phyloP scores from a whole-genome alignment of 2,329 filamentous ascomycete genomes.

The Decorospora gaudefroyi region DNA sequence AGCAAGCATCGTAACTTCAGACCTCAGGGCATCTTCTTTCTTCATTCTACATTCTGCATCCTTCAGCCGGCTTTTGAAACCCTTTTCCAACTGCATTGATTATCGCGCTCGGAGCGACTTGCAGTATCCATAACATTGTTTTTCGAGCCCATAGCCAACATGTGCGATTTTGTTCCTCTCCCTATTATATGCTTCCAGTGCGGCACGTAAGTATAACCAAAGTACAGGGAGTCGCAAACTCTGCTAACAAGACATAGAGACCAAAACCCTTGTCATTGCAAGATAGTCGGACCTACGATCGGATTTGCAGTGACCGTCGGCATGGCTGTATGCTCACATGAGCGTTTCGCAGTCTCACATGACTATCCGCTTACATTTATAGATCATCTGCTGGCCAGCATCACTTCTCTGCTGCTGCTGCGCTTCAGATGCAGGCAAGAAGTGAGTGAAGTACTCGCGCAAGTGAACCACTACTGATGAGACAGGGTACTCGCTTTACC shows the following conservation, averaged over 20 bases:
- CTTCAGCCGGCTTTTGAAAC: too few relatives aligned
- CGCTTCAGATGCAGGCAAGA: conserved; percentile 58
- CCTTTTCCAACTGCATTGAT: neutral
- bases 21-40: conserved; percentile 8
- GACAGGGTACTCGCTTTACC: conserved; percentile 57
- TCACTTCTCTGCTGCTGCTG: conserved; percentile 62
- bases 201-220: conserved; percentile 44
- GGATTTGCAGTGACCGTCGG: conserved; percentile 56
- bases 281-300: conserved; percentile 60
- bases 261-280: conserved; percentile 62
- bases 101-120: neutral
- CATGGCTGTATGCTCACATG: conserved; percentile 53
- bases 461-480: conserved; percentile 20
- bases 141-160: conserved; percentile 2
- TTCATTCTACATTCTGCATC: conserved; percentile 4
- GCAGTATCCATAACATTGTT: neutral
- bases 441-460: conserved; percentile 46
- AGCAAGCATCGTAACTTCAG: conserved; percentile 11
- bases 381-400: conserved; percentile 61
- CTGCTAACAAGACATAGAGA: conserved; percentile 48
- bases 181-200: conserved; percentile 61
- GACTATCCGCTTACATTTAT: conserved; percentile 10
- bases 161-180: conserved; percentile 51
- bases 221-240: neutral
- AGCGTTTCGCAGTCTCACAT: conserved; percentile 1